Percentiles rank a stretch among this genome's conserved stretches.
These are phyloP conservation scores for Candida piceae DNA, from an alignment of 805 yeast species.

Conservation along the genomic window DNA sequence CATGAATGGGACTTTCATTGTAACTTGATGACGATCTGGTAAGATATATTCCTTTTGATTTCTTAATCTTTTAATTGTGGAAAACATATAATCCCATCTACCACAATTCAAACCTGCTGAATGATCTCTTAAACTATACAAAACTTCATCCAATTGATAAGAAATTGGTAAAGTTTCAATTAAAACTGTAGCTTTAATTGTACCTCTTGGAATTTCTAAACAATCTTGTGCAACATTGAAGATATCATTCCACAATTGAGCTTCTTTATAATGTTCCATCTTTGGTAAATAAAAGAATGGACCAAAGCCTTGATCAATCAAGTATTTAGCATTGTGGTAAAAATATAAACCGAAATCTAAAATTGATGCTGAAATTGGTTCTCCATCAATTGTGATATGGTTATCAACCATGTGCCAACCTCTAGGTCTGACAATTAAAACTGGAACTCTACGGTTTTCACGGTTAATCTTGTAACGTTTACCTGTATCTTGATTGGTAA, in stretches of 20 bases:
- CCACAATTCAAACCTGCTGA: constrained; percentile 83
- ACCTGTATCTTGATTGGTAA: constrained; percentile 34
- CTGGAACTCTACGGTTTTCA: constrained; percentile 59
- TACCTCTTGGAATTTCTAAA: constrained; percentile 64
- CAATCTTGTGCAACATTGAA: constrained; percentile 73
- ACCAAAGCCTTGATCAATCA: constrained; percentile 62
- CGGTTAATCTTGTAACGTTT: constrained; percentile 36
- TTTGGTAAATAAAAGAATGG: constrained; percentile 82
- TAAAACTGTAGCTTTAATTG: constrained; percentile 74
- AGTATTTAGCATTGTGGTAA: constrained; percentile 64
- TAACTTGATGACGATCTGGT: constrained; percentile 77
- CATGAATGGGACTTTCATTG: constrained; percentile 81
- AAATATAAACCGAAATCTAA: constrained; percentile 77
- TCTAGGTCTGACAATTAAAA: constrained; percentile 79
- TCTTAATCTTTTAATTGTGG: constrained; percentile 71
- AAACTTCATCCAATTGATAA: constrained; percentile 81
- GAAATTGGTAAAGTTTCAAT: constrained; percentile 84
- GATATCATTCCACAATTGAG: constrained; percentile 78
- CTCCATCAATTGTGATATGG: constrained; percentile 67
- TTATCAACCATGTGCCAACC: constrained; percentile 83
- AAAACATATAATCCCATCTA: constrained; percentile 85
- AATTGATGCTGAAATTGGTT: constrained; percentile 72
- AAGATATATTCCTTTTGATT: constrained; percentile 60
- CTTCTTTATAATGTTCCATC: constrained; percentile 83
- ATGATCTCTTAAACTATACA: constrained; percentile 71